Percentiles rank a stretch among this genome's conserved stretches.
Evolutionary conservation across 2,329 filamentous ascomycete genomes (phyloP).

Genomic region (Conoideocrella luteorostrata): DNA sequence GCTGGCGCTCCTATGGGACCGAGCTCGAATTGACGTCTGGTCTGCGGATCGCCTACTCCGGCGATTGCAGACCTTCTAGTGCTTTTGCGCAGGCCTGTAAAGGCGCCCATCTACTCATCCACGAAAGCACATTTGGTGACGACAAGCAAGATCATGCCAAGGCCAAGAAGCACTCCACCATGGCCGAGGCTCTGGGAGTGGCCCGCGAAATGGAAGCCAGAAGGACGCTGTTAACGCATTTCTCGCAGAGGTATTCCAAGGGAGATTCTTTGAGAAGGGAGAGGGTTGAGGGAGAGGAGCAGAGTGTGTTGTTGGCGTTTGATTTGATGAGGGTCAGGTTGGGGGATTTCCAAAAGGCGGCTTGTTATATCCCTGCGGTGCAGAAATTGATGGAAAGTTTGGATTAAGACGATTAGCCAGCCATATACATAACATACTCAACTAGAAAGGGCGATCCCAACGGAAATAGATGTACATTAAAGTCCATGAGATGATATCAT

Average conservation of each 20-base stretch:
- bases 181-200: slow-evolving; percentile 74
- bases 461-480: too few species aligned
- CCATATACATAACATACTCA: too few species aligned
- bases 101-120: slow-evolving; percentile 76
- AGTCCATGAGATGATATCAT: too few species aligned
- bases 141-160: slow-evolving; percentile 70
- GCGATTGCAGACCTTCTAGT: slow-evolving; percentile 78
- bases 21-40: slow-evolving; percentile 71
- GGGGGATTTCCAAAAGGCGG: slow-evolving; percentile 62
- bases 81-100: slow-evolving; percentile 65
- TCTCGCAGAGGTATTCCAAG: slow-evolving; percentile 89
- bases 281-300: slow-evolving; percentile 28
- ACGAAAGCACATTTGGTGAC: slow-evolving; percentile 95
- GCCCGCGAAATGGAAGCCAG: slow-evolving; percentile 73
- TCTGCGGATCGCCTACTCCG: slow-evolving; percentile 87
- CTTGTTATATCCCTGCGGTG: slow-evolving; percentile 55
- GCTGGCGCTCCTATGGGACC: slow-evolving; percentile 68
- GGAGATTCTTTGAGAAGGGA: slow-evolving; percentile 22
- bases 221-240: slow-evolving; percentile 83
- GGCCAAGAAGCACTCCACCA: slow-evolving; percentile 87
- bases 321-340: slow-evolving; percentile 72
- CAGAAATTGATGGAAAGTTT: slow-evolving; percentile 41
- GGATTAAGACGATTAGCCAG: slow-evolving; percentile 5
- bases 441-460: too few species aligned
- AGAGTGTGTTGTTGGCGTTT: slow-evolving; percentile 61